These are phyloP conservation scores for Kwoniella dendrophila DNA, from an alignment of 768 basidiomycete species.

Conservation along the genomic window DNA sequence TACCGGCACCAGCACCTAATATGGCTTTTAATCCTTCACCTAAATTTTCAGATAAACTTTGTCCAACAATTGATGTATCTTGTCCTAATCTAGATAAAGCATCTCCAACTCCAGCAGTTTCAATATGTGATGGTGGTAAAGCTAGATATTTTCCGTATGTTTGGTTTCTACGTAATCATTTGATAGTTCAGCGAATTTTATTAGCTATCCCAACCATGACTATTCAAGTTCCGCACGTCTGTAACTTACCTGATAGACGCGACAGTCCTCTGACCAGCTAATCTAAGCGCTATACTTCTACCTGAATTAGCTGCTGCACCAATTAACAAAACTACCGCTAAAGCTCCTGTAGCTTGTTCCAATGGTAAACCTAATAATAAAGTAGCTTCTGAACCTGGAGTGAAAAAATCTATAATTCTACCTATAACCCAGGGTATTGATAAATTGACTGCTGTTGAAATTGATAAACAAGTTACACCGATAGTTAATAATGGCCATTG, in stretches of 20 bases:
- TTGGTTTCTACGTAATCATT: conserved; percentile 32
- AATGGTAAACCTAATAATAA: conserved; percentile 44
- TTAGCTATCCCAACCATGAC: background rate
- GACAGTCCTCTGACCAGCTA: conserved; percentile 49
- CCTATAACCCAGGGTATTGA: conserved; percentile 48
- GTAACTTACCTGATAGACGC: conserved; percentile 44
- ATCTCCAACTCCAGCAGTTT: conserved; percentile 48
- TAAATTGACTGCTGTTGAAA: conserved; percentile 47
- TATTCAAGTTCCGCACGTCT: no score
- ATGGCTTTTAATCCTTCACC: conserved; percentile 53
- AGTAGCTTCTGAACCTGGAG: conserved; percentile 48
- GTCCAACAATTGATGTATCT: conserved; percentile 49
- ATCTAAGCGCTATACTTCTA: conserved; percentile 41
- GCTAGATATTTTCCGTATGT: conserved; percentile 49
- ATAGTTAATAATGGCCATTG: conserved; percentile 45
- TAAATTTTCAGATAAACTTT: conserved; percentile 46
- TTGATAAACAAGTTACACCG: conserved; percentile 40
- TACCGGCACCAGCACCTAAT: conserved; percentile 44
- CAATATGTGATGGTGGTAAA: conserved; percentile 50
- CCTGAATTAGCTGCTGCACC: conserved; percentile 49
- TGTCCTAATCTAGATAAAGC: conserved; percentile 50
- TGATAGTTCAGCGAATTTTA: background rate
- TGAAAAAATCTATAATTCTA: conserved; percentile 52
- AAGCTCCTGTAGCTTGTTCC: conserved; percentile 40
- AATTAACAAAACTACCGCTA: conserved; percentile 36